A percentile compares a stretch with the other conserved stretches of the same genome.
These are phyloP conservation scores for Candida sonorensis DNA, from an alignment of 805 yeast species.

Conservation along the genomic window DNA sequence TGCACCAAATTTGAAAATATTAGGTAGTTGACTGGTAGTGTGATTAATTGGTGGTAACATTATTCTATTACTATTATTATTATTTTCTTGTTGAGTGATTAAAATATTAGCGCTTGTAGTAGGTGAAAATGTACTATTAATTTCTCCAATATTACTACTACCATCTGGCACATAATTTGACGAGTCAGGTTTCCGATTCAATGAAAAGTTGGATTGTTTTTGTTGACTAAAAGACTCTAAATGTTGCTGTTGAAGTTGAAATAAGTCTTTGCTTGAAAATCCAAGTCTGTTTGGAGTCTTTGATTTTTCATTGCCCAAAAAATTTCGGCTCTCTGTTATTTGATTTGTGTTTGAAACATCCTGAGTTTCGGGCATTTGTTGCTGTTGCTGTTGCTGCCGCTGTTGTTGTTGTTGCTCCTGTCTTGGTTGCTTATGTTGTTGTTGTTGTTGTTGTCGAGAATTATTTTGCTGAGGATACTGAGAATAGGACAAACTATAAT, in stretches of 20 bases:
- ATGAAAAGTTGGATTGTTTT: conserved; percentile 5
- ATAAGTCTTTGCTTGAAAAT: conserved; percentile 6
- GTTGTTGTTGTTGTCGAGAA: conserved; percentile 2
- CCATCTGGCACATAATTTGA: too few relatives aligned
- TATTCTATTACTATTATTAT: conserved; percentile 10
- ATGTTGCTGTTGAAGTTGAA: conserved; percentile 12
- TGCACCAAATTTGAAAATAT: conserved; percentile 7
- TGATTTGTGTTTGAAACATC: conserved; percentile 1
- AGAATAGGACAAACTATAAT: not conserved
- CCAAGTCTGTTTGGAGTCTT: not conserved
- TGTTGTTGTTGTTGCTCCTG: conserved; percentile 3
- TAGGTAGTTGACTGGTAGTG: conserved; percentile 13
- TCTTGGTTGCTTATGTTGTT: conserved; percentile 1
- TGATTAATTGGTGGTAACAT: conserved; percentile 16
- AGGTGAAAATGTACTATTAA: too few relatives aligned
- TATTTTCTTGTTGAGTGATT: too few relatives aligned
- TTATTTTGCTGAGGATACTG: not conserved
- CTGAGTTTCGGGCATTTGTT: too few relatives aligned
- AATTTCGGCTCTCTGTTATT: too few relatives aligned
- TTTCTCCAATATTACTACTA: too few relatives aligned
- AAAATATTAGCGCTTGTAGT: too few relatives aligned
- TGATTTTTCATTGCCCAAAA: too few relatives aligned
- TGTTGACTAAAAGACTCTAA: conserved; percentile 12
- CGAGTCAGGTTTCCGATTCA: not conserved
- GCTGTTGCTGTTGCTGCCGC: conserved; percentile 5